These are phyloP conservation scores for Chalaropsis thielavioides DNA, from an alignment of 2,329 filamentous ascomycete species.

Conservation along the genomic window DNA sequence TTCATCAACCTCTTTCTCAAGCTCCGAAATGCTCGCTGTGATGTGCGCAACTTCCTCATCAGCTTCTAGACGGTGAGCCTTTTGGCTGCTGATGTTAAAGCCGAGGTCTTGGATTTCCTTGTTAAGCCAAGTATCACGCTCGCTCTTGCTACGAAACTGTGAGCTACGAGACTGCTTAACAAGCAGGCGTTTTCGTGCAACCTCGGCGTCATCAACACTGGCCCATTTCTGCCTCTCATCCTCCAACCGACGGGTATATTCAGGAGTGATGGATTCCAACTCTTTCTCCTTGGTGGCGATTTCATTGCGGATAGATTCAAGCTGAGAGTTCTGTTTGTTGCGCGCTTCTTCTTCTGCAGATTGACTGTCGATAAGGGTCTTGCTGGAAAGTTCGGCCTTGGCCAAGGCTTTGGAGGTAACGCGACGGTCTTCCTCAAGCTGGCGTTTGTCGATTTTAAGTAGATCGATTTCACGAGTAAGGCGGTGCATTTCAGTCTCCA, in stretches of 20 bases:
- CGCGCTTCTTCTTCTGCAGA: constrained; percentile 61
- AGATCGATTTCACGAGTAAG: constrained; percentile 73
- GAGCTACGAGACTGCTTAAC: constrained; percentile 83
- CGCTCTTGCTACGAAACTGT: constrained; percentile 74
- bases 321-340: constrained; percentile 53
- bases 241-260: constrained; percentile 57
- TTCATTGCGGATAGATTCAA: constrained; percentile 56
- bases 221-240: constrained; percentile 57
- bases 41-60: constrained; percentile 67
- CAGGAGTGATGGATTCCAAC: constrained; percentile 58
- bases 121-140: constrained; percentile 72
- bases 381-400: constrained; percentile 73
- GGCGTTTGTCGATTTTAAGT: constrained; percentile 66
- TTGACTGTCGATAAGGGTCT: constrained; percentile 69
- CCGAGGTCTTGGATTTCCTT: constrained; percentile 71
- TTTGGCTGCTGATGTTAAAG: constrained; percentile 60
- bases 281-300: constrained; percentile 66
- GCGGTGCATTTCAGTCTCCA: constrained; percentile 67
- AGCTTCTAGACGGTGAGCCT: constrained; percentile 70
- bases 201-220: constrained; percentile 62
- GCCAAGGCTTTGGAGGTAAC: constrained; percentile 68
- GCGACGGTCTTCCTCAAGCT: constrained; percentile 79
- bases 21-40: constrained; percentile 51
- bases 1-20: constrained; percentile 58
- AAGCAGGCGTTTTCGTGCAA: constrained; percentile 62